Percentiles rank a stretch among this genome's conserved stretches.
phyloP scores from a whole-genome alignment of 257 asterid species.

The Cruciata laevipes region DNA sequence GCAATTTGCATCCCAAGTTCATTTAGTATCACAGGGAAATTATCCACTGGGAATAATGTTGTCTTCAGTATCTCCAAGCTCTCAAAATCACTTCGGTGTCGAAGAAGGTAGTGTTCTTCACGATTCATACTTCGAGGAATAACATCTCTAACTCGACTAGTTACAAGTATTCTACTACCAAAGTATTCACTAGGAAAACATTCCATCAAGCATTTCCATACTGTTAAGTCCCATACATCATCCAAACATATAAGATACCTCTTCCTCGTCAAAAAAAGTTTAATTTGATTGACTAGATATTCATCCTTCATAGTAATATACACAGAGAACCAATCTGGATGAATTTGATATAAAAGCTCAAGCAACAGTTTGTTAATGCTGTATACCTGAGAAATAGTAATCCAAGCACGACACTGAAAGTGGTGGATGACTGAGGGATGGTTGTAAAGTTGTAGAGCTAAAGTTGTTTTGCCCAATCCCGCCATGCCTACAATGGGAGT shows the following conservation, averaged over 20 bases:
- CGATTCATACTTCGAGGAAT: not conserved
- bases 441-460: conserved; percentile 5
- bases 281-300: too few relatives aligned
- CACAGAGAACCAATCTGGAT: not conserved
- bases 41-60: not conserved
- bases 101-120: not conserved
- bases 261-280: not conserved
- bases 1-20: conserved; percentile 1
- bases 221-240: not conserved
- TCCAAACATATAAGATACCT: not conserved
- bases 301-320: too few relatives aligned
- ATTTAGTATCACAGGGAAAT: not conserved
- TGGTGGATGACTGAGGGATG: not conserved
- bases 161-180: conserved; percentile 4
- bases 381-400: not conserved
- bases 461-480: conserved; percentile 11
- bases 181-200: not conserved
- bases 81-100: not conserved
- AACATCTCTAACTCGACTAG: not conserved
- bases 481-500: conserved; percentile 11
- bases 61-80: not conserved
- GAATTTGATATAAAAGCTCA: not conserved
- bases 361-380: not conserved
- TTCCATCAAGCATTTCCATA: not conserved
- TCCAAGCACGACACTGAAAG: not conserved